Base-by-base conservation (phyloP, 2,329 filamentous ascomycete species). In the Alternaria dauci region DNA sequence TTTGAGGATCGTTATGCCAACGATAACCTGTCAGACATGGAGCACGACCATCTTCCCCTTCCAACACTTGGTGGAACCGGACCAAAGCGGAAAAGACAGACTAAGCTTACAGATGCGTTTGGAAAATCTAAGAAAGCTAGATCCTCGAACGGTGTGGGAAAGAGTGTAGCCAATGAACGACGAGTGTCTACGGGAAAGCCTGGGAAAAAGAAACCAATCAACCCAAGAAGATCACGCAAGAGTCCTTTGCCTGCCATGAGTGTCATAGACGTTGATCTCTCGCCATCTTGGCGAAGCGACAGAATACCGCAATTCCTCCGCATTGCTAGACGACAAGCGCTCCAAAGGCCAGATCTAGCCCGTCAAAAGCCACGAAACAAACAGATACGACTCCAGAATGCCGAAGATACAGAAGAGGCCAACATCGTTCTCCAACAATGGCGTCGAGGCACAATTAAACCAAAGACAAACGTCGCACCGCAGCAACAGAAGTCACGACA, bases 401-500 rank as follows among this genome's bases (percentile, higher is more conserved):
- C 74, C 32, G 67, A 77, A 8, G 87, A 89, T 61, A 88, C 86
- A 1, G 76, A 81, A 48, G 86, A 89, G 67, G 85, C 84, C 8
- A 84, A 82, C 52, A 65, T 70, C 32, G 79, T 80, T 3, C 76
- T 89, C 52, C 75, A 71, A 46, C 78, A 83, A 57, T 88, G 87
- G 87, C 81, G 75, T 64, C 72, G 73, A 36, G 86, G 86, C 18
- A 74, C 64, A 23, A 32, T 78, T 12, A 71, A 67, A 46, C 70
- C 69, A 5, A 69, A 58, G 20, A 8, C 46, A 16, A 66, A 63
- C 48, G 18, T 58, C 16, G 8, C n/a, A 18, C 30, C 53, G 8
- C 54, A 43, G 50, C 41, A 16, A 54, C 38, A 7, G 1, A 51
- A 41, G 9, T 51, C 28, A 16, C 64, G 66, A 26, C 50, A 28